phyloP scores from a whole-genome alignment of 2,329 filamentous ascomycete species.

The Colletotrichum musicola region DNA sequence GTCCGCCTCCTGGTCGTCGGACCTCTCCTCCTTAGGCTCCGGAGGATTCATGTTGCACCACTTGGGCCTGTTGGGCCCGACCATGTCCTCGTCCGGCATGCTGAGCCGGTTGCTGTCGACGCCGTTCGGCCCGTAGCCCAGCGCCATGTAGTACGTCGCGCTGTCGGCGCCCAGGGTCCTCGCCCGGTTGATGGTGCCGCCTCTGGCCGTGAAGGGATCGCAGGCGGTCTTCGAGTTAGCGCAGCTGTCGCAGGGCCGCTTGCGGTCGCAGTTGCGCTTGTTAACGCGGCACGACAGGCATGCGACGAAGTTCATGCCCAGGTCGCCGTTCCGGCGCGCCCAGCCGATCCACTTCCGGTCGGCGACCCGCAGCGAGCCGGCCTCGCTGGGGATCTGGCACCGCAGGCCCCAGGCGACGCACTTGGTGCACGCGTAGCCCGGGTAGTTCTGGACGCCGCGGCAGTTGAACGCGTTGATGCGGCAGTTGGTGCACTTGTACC shows the following conservation, averaged over 20 bases:
- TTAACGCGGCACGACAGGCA: conserved; percentile 28
- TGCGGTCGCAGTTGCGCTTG: conserved; percentile 48
- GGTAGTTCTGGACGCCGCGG: conserved; percentile 11
- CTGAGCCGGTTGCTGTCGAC: conserved; percentile 42
- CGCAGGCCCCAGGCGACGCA: conserved; percentile 36
- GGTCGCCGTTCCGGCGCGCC: neutral
- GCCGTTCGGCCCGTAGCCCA: conserved; percentile 47
- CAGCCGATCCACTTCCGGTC: conserved; percentile 35
- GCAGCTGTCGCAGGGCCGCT: conserved; percentile 54
- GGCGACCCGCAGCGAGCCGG: conserved; percentile 1
- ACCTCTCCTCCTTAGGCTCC: neutral
- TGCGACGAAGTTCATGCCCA: conserved; percentile 3
- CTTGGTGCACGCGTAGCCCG: conserved; percentile 32
- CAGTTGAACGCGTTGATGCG: conserved; percentile 11
- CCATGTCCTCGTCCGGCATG: conserved; percentile 1
- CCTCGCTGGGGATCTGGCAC: conserved; percentile 19
- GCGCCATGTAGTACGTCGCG: conserved; percentile 51
- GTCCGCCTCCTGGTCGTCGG: neutral
- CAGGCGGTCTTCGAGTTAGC: conserved; percentile 34
- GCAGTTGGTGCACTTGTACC: conserved; percentile 26
- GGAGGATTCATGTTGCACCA: neutral
- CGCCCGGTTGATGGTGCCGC: neutral
- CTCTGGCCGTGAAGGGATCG: conserved; percentile 19
- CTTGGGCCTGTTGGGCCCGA: conserved; percentile 31
- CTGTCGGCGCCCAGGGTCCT: conserved; percentile 41